Evolutionary conservation across 805 yeast species (phyloP).

Genomic region (Hanseniaspora singularis): DNA sequence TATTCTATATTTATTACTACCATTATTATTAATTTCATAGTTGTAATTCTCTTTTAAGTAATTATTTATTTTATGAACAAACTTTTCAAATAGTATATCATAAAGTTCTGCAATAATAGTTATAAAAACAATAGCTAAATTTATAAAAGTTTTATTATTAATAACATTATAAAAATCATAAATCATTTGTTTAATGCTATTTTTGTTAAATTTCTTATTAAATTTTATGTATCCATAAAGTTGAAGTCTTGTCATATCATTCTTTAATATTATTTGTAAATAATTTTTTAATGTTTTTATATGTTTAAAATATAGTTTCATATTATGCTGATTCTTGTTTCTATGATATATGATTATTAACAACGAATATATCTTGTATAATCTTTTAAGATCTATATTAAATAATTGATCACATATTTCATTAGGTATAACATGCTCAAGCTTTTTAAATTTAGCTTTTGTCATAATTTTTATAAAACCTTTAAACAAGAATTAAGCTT

Average conservation of each 20-base stretch:
- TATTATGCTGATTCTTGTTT: constrained; percentile 64
- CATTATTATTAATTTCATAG: background rate
- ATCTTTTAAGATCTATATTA: background rate
- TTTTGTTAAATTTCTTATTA: background rate
- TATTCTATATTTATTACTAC: background rate
- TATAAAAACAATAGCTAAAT: constrained; percentile 6
- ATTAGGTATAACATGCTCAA: background rate
- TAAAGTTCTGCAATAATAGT: constrained; percentile 6
- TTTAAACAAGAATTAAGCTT: no score
- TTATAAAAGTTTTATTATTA: constrained; percentile 10
- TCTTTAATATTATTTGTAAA: no score
- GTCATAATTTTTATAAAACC: background rate
- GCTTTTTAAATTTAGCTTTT: constrained; percentile 5
- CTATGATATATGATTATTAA: constrained; percentile 57
- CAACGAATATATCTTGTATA: constrained; percentile 43
- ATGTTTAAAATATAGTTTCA: constrained; percentile 65
- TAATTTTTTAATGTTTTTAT: constrained; percentile 52
- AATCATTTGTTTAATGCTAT: background rate
- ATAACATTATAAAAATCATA: constrained; percentile 10
- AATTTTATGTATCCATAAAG: background rate
- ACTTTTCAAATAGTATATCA: background rate
- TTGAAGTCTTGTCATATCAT: background rate
- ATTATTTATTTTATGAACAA: background rate
- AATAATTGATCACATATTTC: background rate
- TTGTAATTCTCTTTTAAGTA: background rate